Base-by-base conservation (phyloP, 768 basidiomycete genomes). In the Leccinum ochraceum region DNA sequence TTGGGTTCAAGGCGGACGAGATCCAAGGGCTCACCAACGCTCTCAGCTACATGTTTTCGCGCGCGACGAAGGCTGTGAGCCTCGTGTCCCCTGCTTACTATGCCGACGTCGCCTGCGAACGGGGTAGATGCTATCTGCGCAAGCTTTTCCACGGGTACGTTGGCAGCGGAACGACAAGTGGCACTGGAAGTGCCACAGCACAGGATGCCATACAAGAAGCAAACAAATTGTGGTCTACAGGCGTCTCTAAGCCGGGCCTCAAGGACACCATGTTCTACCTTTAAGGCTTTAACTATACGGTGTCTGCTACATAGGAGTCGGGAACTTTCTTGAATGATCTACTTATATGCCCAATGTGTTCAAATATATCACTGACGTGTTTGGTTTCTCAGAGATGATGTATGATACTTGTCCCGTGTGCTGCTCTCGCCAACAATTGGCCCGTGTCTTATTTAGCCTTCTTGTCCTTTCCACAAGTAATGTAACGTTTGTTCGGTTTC, bases 261-360 rank as follows among this genome's bases (percentile, higher is more conserved):
- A 88, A 83, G 74, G 81, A 88, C 39, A 86, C 86, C 0, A 92
- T 92, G 89, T 92, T 83, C 67, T 92, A 92, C 72, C 76, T 91
- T n/a, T 32, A 10, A 32, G 30, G 30, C 30, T 32, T 32, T 90
- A 63, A 79, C 34, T 10, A 24, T 22, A 1, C 17, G 11, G 20
- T 46, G 3, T 39, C 50, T 34, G 42, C 24, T 26, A 26, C 36
- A 17, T 32, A 2, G 9, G 53, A 32, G 51, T 17, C 11, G 13
- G 7, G 9, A 22, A 28, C 37, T 58, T 24, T 13, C 44, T 53
- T 52, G n/a, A 32, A 48, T 39, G 10, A 46, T 58, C 51, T 60
- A 3, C 20, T 44, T 44, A 44, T 13, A 24, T 6, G 44, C 28
- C 39, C 20, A 13, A 28, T 48, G 30, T 57, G 44, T 22, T 42